Evolutionary conservation across 2,329 filamentous ascomycete species (phyloP), one percentile per base, ranked within the genome.

Genomic region (Leptodontidium sp.): DNA sequence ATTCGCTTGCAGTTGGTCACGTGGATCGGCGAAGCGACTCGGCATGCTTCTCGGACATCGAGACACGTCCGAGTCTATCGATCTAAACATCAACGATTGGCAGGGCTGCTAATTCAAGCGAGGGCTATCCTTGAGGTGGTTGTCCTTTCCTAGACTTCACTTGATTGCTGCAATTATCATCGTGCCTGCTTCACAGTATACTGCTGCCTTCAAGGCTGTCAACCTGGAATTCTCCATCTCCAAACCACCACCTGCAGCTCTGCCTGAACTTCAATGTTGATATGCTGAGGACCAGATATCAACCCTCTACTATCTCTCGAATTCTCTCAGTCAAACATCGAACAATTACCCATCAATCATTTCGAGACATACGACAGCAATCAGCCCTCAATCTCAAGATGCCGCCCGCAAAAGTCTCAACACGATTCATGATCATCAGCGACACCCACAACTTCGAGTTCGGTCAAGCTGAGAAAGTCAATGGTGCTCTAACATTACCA

Each of bases 381-480:
- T 40, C 11, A 11, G 6, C 2, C 47, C n/a, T 32, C n/a, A 11
- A 32, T 40, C 24, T 29, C 52, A 59, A 21, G 2, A 69, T 66
- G 35, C 66, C 64, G 55, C 35, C 69, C 15, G 3, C 52, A 17
- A 72, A 68, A 21, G 57, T 76, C 12, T 64, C 71, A 5, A 76
- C 76, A 2, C 70, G 72, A 1, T 74, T 78, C 40, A 64, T 78
- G 32, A 72, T 78, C 61, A 71, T 77, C 14, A 77, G 75, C 14
- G 76, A 78, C 53, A 77, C 76, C 1, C 76, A 77, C 62, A 69
- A 70, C 63, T 77, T 74, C 64, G 6, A 71, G 47, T 76, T 75
- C 45, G 67, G 67, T n/a, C 57, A 72, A 21, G 64, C 63, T 35
- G 68, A 69, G 26, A 67, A 43, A 35, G 8, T 12, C 14, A 12